A percentile compares a stretch with the other conserved stretches of the same genome.
Evolutionary conservation across 805 yeast species (phyloP).

Genomic region (Candida germanica): DNA sequence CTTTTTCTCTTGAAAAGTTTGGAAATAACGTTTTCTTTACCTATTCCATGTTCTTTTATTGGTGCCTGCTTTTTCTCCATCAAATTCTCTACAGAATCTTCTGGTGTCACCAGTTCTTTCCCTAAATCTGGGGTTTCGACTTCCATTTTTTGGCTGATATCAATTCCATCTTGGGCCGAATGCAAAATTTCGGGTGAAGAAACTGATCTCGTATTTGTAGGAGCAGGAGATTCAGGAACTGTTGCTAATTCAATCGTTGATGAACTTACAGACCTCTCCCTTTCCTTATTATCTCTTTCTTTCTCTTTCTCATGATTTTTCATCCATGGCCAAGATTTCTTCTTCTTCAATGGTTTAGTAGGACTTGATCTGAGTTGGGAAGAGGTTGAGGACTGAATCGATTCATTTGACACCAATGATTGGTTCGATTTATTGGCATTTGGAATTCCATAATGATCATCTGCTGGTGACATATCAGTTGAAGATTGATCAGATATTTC

Average conservation of each 20-base stretch:
- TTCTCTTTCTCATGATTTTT: constrained; percentile 15
- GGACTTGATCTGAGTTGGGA: constrained; percentile 13
- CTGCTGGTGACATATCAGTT: constrained; percentile 4
- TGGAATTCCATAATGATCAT: background rate
- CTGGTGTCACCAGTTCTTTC: background rate
- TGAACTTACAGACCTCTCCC: constrained; percentile 28
- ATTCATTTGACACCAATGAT: constrained; percentile 7
- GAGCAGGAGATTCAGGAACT: constrained; percentile 17
- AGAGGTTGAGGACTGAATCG: constrained; percentile 6
- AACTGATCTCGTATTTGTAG: constrained; percentile 24
- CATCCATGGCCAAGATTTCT: constrained; percentile 43
- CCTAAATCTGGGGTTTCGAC: background rate
- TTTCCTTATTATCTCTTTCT: constrained; percentile 3
- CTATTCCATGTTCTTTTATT: constrained; percentile 13
- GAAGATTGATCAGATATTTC: constrained; percentile 15
- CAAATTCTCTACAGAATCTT: constrained; percentile 8
- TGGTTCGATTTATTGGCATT: constrained; percentile 2
- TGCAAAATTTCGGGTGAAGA: constrained; percentile 33
- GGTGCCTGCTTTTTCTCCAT: constrained; percentile 8
- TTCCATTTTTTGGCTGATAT: background rate
- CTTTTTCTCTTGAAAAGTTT: constrained; percentile 40
- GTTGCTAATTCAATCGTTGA: constrained; percentile 28
- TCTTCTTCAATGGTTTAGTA: constrained; percentile 22
- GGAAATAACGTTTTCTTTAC: constrained; percentile 39
- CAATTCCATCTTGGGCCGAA: background rate